Evolutionary conservation across 2,329 filamentous ascomycete genomes (phyloP), one percentile per base, ranked within the genome.

Genomic region (Pezicula neosporulosa): DNA sequence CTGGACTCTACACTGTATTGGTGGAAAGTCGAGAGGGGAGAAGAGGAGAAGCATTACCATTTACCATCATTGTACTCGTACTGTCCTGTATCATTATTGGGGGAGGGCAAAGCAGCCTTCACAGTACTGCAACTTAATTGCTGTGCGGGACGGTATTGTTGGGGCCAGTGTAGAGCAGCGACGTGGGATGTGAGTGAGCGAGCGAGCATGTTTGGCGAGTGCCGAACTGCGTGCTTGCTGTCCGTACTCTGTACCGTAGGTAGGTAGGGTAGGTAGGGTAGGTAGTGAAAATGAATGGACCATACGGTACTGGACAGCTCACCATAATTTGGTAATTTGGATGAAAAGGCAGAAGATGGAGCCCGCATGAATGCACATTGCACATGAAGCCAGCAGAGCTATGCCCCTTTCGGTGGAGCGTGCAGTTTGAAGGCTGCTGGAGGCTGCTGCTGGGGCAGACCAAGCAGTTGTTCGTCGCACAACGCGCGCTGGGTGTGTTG

Each of bases 151-250:
- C 24, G 24, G 24, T 24, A 24, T 24, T 24, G 24, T 24, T 44
- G 41, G 41, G 15, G 15, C 16, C 16, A 44, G 16, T 13, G 13
- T 28, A 44, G 27, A 44, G 27, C 42, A 44, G 42, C 42, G 42
- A 44, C 21, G 42, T 44, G 42, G 42, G 42, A 44, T 44, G 42
- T 15, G n/a, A n/a, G n/a, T n/a, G n/a, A n/a, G n/a, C n/a, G n/a
- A n/a, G n/a, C n/a, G n/a, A 24, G 24, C 24, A 24, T 24, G 6
- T 24, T 24, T 24, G 24, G 24, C 24, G 24, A 24, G 24, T 24
- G 24, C 24, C 24, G 24, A 24, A 24, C 24, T 3, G 24, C 24
- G 24, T 24, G 24, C 24, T n/a, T n/a, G n/a, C n/a, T n/a, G n/a
- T n/a, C n/a, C n/a, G n/a, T n/a, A n/a, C n/a, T n/a, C n/a, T 24